Base-by-base conservation (phyloP, 2,329 filamentous ascomycete genomes). In the Polytolypa hystricis region DNA sequence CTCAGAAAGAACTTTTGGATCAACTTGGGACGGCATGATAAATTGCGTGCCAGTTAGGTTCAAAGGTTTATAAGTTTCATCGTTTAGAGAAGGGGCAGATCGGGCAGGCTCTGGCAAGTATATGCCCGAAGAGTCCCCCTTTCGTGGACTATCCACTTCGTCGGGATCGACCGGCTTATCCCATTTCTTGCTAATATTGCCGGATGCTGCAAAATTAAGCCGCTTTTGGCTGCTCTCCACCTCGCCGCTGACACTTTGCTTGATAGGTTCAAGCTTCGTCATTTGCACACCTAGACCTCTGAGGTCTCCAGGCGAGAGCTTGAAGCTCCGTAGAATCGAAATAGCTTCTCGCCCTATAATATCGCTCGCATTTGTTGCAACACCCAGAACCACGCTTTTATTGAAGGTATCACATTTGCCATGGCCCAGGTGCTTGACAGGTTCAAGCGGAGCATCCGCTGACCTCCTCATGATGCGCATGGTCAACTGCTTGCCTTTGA, bases 401-500 rank as follows among this genome's bases (percentile, higher is more conserved):
- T 85, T 96, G 65, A 87, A 93, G 0, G 78, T 83, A 53, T 98
- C 91, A 52, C 91, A 98, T 59, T 86, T 89, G 1, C 91, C 91
- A 58, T 96, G 91, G 0, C 91, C 91, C 1, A 98, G 69, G 60
- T 95, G 86, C 53, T 98, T 98, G 0, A 81, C 77, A 2, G 91
- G 85, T 54, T 96, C 87, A 11, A 95, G 62, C 0, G 91, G 91
- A 11, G 91, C 89, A 61, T 94, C 83, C 15, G 78, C 67, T 11
- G 87, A 77, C 42, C 89, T 77, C 43, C 81, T 75, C 86, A 98
- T 95, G 42, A 98, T 81, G 55, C 95, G 96, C 69, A 98, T 77
- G 0, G 86, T 94, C 33, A 98, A 67, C 43, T 93, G 84, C 46
- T 74, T 82, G 10, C 91, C 91, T 52, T 82, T 93, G 35, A 95